These are phyloP conservation scores for Botrytis byssoidea DNA, from an alignment of 2,329 filamentous ascomycete genomes.

Conservation along the genomic window DNA sequence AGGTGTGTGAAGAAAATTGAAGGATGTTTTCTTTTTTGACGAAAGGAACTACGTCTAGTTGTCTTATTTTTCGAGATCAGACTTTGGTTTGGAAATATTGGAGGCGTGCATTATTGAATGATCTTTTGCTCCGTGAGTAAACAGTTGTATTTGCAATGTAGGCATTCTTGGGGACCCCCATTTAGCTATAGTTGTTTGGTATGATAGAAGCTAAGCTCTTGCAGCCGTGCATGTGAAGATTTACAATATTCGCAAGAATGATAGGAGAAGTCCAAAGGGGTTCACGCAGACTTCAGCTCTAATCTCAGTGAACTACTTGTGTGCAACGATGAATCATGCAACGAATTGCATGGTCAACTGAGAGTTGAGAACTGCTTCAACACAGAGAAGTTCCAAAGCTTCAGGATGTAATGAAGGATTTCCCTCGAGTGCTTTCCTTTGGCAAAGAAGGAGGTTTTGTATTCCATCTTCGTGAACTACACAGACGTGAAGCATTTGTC, in stretches of 20 bases:
- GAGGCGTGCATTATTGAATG: no score
- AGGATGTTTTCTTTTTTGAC: neutral
- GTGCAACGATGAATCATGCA: neutral
- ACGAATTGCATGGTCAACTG: no score
- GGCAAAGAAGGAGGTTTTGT: neutral
- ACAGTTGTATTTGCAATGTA: no score
- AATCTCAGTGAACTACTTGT: neutral
- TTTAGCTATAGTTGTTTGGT: rapidly evolving
- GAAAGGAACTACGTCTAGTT: no score
- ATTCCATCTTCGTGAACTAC: neutral
- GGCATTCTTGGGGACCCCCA: no score
- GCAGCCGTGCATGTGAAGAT: neutral
- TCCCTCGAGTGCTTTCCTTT: no score
- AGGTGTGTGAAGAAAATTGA: neutral
- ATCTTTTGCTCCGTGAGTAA: no score
- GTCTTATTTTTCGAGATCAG: neutral
- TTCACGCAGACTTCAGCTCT: neutral
- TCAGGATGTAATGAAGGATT: no score
- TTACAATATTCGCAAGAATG: neutral
- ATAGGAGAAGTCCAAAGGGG: no score
- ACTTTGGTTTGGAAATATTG: neutral
- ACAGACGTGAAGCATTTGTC: neutral
- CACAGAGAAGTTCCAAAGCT: no score
- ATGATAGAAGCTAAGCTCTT: neutral
- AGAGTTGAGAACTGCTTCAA: no score